Conservation (phyloP, 192 early-diverging fungal species). For the Geranomyces variabilis region DNA sequence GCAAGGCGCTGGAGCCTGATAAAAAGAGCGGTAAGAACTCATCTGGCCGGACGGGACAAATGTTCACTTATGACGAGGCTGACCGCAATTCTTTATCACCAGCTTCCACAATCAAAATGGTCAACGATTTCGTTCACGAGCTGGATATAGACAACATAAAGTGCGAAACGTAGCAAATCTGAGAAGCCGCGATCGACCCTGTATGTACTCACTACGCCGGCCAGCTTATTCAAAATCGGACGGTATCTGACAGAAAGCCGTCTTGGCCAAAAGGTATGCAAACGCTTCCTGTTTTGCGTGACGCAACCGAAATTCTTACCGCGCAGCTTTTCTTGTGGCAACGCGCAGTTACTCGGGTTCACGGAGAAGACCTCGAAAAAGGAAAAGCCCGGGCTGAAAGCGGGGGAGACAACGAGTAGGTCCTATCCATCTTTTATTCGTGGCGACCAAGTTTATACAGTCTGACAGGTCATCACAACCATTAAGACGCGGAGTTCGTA, state of each 20-base stretch:
- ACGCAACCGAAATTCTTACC: no score
- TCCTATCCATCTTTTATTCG: no score
- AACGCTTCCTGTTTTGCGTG: neutral
- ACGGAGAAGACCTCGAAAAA: slow-evolving; percentile 27
- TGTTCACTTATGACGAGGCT: no score
- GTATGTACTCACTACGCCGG: no score
- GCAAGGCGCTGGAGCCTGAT: slow-evolving; percentile 30
- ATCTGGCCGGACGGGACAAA: neutral
- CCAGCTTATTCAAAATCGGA: slow-evolving; percentile 77
- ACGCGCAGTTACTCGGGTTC: slow-evolving; percentile 56
- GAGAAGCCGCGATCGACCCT: no score
- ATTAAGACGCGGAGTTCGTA: slow-evolving; percentile 7
- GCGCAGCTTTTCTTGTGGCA: neutral
- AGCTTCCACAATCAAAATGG: slow-evolving; percentile 17
- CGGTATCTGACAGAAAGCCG: slow-evolving; percentile 69
- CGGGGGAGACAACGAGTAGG: neutral
- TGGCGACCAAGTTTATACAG: no score
- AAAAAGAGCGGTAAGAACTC: neutral
- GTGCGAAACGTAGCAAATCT: neutral
- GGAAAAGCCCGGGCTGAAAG: neutral
- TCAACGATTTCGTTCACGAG: slow-evolving; percentile 69
- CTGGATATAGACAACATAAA: slow-evolving; percentile 73
- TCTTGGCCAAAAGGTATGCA: slow-evolving; percentile 64
- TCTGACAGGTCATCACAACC: no score
- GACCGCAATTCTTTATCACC: neutral